Percentiles rank a stretch among this genome's conserved stretches.
phyloP scores from a whole-genome alignment of 352 stramenopile species.

The Pythium sukuiense region DNA sequence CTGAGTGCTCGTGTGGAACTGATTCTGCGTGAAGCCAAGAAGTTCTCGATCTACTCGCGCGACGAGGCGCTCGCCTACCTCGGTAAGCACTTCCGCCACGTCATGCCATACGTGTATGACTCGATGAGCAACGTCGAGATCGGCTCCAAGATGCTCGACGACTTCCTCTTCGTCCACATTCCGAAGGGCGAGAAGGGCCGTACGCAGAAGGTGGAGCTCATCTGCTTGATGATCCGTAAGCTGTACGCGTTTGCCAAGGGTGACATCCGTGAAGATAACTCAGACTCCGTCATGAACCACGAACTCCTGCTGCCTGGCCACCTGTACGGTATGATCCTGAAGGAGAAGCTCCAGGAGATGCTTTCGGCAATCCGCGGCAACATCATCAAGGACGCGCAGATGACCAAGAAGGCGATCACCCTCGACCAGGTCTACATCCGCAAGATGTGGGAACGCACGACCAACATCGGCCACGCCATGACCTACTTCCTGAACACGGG shows the following conservation, averaged over 20 bases:
- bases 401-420: slow-evolving; percentile 57
- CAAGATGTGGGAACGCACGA: slow-evolving; percentile 92
- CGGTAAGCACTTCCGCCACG: slow-evolving; percentile 94
- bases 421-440: slow-evolving; percentile 90
- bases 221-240: slow-evolving; percentile 97
- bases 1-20: slow-evolving; percentile 96
- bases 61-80: slow-evolving; percentile 93
- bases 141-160: slow-evolving; percentile 88
- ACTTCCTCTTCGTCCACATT: slow-evolving; percentile 98
- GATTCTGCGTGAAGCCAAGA: slow-evolving; percentile 96
- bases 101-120: slow-evolving; percentile 85
- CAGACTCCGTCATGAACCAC: slow-evolving; percentile 99
- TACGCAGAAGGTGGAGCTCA: slow-evolving; percentile 92
- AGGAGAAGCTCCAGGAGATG: slow-evolving; percentile 98
- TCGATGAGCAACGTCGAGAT: slow-evolving; percentile 90
- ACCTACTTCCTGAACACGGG: slow-evolving; percentile 99
- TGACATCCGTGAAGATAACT: slow-evolving; percentile 95
- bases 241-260: slow-evolving; percentile 97
- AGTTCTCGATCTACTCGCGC: slow-evolving; percentile 89
- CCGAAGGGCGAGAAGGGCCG: slow-evolving; percentile 84
- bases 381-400: slow-evolving; percentile 76
- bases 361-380: slow-evolving; percentile 71
- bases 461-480: slow-evolving; percentile 93
- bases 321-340: slow-evolving; percentile 96
- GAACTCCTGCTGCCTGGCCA: slow-evolving; percentile 95